phyloP scores from a whole-genome alignment of 1,139 yeast species.

The Magnusiomyces sp. region DNA sequence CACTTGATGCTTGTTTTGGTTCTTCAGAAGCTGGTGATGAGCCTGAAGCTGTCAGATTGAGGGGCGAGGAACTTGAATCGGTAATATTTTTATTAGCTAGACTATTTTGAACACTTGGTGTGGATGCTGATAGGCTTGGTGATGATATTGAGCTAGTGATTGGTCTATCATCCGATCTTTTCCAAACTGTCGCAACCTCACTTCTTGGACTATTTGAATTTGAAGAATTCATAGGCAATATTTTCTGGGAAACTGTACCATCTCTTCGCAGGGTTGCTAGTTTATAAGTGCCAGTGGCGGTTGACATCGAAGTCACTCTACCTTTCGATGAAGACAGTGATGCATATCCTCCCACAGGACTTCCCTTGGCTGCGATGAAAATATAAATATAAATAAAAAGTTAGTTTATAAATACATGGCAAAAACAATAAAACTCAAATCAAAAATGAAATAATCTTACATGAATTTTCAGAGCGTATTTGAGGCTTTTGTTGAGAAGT shows the following conservation, averaged over 20 bases:
- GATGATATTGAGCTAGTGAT: not conserved
- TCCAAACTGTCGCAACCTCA: conserved; percentile 8
- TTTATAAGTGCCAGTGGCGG: conserved; percentile 31
- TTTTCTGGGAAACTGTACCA: conserved; percentile 2
- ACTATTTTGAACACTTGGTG: not conserved
- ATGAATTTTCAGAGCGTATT: conserved; percentile 5
- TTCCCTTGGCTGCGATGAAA: conserved; percentile 9
- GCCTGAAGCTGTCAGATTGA: too few species aligned
- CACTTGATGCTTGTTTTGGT: not conserved
- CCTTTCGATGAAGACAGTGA: conserved; percentile 5
- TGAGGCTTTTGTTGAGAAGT: conserved; percentile 4
- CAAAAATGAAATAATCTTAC: conserved; percentile 6
- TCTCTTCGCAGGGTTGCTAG: conserved; percentile 24
- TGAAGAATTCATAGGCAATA: not conserved
- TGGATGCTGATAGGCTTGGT: not conserved
- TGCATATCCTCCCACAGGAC: conserved; percentile 14
- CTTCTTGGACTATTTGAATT: conserved; percentile 5
- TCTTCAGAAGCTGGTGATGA: not conserved
- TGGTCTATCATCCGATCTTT: conserved; percentile 3
- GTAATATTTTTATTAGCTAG: not conserved
- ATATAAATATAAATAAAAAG: not conserved
- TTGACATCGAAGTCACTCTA: conserved; percentile 18
- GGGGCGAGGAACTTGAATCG: not conserved
- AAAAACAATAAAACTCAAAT: not conserved
- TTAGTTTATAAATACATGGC: not conserved